A percentile compares a stretch with the other conserved stretches of the same genome.
Evolutionary conservation across 805 yeast species (phyloP).

Genomic region (Wickerhamiella allomyrinae): DNA sequence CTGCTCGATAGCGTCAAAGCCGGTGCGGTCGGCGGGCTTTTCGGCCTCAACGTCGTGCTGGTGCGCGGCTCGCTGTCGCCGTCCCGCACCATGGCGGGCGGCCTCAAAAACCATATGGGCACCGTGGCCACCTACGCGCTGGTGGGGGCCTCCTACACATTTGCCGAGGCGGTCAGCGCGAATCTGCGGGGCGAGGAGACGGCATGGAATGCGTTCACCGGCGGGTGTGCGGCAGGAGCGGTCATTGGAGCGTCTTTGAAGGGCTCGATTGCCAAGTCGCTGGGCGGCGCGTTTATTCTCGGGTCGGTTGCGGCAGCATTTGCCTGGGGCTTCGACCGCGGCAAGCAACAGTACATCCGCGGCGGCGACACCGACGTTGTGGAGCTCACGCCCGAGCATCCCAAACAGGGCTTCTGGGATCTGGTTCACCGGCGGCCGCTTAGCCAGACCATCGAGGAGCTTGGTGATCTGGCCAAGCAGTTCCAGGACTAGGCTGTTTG

Average conservation of each 20-base stretch:
- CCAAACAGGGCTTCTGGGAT: slow-evolving; percentile 59
- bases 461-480: slow-evolving; percentile 36
- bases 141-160: slow-evolving; percentile 35
- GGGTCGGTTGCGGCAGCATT: slow-evolving; percentile 33
- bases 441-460: slow-evolving; percentile 59
- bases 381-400: slow-evolving; percentile 23
- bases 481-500: slow-evolving; percentile 5
- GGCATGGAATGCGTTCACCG: slow-evolving; percentile 41
- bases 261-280: slow-evolving; percentile 26
- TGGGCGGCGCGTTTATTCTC: slow-evolving; percentile 34
- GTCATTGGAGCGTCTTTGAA: slow-evolving; percentile 26
- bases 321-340: slow-evolving; percentile 24
- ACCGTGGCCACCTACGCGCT: slow-evolving; percentile 27
- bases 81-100: slow-evolving; percentile 21
- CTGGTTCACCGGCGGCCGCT: slow-evolving; percentile 67
- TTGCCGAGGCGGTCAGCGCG: slow-evolving; percentile 33
- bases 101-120: slow-evolving; percentile 19
- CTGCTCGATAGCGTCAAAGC: slow-evolving; percentile 35
- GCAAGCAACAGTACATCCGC: slow-evolving; percentile 18
- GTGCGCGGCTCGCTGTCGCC: slow-evolving; percentile 23
- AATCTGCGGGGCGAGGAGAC: slow-evolving; percentile 52
- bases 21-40: slow-evolving; percentile 31
- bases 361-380: slow-evolving; percentile 25
- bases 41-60: slow-evolving; percentile 37
- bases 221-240: slow-evolving; percentile 35